These are phyloP conservation scores for Talaromyces stipitatus DNA, from an alignment of 495 filamentous ascomycete genomes.

Conservation along the genomic window DNA sequence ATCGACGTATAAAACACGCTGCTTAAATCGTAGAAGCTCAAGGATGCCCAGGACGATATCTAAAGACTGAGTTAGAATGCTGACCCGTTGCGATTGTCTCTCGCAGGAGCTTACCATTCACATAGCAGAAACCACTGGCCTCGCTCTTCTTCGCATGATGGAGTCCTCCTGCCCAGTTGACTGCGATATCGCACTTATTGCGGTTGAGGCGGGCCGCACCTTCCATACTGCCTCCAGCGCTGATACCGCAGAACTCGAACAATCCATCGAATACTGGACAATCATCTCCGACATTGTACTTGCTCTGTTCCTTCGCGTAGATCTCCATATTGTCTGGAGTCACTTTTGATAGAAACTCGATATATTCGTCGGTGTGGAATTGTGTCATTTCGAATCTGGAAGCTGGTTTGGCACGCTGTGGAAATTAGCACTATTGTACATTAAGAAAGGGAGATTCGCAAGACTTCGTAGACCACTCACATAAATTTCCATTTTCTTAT, in stretches of 20 bases:
- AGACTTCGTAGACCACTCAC: constrained; percentile 45
- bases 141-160: constrained; percentile 98
- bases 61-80: constrained; percentile 21
- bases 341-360: constrained; percentile 93
- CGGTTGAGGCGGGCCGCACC: constrained; percentile 87
- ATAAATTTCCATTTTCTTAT: constrained; percentile 99
- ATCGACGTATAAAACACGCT: constrained; percentile 92
- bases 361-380: constrained; percentile 98
- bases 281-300: constrained; percentile 97
- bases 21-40: constrained; percentile 87
- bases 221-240: constrained; percentile 95
- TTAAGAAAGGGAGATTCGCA: neutral
- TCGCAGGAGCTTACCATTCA: constrained; percentile 63
- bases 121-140: constrained; percentile 95
- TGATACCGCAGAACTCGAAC: constrained; percentile 97
- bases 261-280: constrained; percentile 97
- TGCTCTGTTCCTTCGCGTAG: constrained; percentile 85
- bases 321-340: constrained; percentile 98
- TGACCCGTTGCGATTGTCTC: neutral
- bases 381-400: constrained; percentile 97
- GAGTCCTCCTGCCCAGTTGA: constrained; percentile 96
- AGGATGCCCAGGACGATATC: constrained; percentile 97
- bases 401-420: constrained; percentile 89
- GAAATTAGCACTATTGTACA: constrained; percentile 16
- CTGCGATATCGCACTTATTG: constrained; percentile 91